A percentile compares a stretch with the other conserved stretches of the same genome.
Conservation (phyloP, 371 early-diverging fungal species). For the Actinomucor elegans region DNA sequence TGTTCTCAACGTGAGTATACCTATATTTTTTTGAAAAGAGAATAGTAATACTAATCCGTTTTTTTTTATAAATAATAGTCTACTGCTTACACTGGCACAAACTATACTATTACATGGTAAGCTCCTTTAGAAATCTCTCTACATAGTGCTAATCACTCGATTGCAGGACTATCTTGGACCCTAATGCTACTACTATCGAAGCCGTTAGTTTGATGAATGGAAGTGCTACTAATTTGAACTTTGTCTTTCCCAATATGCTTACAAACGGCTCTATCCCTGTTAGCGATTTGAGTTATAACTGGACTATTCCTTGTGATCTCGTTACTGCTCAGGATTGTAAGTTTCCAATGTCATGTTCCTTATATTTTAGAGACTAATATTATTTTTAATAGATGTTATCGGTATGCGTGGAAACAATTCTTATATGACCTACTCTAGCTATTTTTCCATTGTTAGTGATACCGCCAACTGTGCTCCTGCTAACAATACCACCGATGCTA, state of each 20-base stretch:
- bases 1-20: constrained; percentile 9
- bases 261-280: constrained; percentile 10
- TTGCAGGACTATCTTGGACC: constrained; percentile 3
- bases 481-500: background rate
- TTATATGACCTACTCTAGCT: background rate
- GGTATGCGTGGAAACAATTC: background rate
- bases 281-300: constrained; percentile 5
- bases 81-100: background rate
- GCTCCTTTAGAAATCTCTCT: background rate
- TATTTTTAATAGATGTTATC: background rate
- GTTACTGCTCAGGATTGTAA: constrained; percentile 14
- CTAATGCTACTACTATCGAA: constrained; percentile 12
- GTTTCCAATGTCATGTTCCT: too few relatives aligned
- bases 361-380: background rate
- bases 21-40: too few relatives aligned
- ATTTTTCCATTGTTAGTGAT: background rate
- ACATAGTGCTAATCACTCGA: background rate
- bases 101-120: constrained; percentile 10
- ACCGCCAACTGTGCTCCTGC: background rate
- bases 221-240: constrained; percentile 1
- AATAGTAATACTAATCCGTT: background rate
- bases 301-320: constrained; percentile 15
- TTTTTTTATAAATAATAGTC: background rate
- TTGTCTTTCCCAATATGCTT: constrained; percentile 11
- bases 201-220: constrained; percentile 16